Conservation (phyloP, 2,329 filamentous ascomycete species). For the Colletotrichum lupini region DNA sequence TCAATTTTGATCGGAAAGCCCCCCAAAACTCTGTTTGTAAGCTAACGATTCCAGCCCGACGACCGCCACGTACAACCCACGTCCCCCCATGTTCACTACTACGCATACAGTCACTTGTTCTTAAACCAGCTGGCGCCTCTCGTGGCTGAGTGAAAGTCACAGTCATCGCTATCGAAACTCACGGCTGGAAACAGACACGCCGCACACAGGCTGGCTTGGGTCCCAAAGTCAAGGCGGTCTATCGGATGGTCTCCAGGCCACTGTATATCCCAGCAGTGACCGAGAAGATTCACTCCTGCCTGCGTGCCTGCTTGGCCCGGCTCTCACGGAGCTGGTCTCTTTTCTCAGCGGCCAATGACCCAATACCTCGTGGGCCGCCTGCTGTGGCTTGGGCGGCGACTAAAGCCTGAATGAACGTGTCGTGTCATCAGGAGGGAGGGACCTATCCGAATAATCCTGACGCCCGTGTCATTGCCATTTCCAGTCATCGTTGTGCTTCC, state of each 20-base stretch:
- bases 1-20: not conserved
- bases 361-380: not conserved
- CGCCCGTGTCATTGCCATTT: not conserved
- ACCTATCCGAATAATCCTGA: too few species aligned
- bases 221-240: conserved; percentile 3
- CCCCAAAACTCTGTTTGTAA: not conserved
- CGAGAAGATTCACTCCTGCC: conserved; percentile 1
- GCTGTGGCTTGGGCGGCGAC: conserved; percentile 24
- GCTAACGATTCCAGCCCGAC: not conserved
- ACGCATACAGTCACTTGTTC: not conserved
- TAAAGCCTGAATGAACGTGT: not conserved
- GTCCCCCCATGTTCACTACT: not conserved
- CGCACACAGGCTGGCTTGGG: not conserved
- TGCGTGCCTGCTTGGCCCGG: not conserved
- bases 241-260: conserved; percentile 4
- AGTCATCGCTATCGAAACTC: not conserved
- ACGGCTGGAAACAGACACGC: not conserved
- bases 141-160: not conserved
- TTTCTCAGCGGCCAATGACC: not conserved
- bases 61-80: not conserved
- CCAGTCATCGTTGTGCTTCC: not conserved
- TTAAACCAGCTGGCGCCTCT: not conserved
- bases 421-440: not conserved
- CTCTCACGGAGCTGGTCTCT: not conserved
- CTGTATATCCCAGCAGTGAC: conserved; percentile 15